Evolutionary conservation across 1,284 basidiomycete species (phyloP).

Genomic region (Violaceomyces palustris): DNA sequence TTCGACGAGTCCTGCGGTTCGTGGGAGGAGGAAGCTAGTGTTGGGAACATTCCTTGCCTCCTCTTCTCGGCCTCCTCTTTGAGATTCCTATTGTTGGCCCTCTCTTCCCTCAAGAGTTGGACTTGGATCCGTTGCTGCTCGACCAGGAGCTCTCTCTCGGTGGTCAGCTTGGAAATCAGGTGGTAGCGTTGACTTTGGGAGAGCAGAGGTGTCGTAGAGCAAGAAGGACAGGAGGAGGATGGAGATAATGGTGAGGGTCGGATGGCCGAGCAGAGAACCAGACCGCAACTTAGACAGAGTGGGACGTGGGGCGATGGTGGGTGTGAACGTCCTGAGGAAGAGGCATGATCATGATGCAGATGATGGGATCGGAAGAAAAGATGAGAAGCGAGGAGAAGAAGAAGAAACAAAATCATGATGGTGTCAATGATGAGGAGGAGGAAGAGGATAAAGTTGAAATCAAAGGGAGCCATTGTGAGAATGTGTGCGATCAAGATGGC

Average conservation of each 20-base stretch:
- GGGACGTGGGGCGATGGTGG: slow-evolving; percentile 18
- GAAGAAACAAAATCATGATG: background rate
- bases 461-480: no score
- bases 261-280: slow-evolving; percentile 21
- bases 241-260: slow-evolving; percentile 18
- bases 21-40: no score
- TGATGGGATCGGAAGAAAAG: no score
- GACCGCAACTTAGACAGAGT: slow-evolving; percentile 25
- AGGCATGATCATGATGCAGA: no score
- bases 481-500: no score
- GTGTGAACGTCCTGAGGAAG: slow-evolving; percentile 7
- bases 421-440: no score
- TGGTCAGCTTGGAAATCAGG: slow-evolving; percentile 14
- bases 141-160: slow-evolving; percentile 13
- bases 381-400: background rate
- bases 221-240: slow-evolving; percentile 14
- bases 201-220: slow-evolving; percentile 14
- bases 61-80: slow-evolving; percentile 12
- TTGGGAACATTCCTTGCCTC: slow-evolving; percentile 14
- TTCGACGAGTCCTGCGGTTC: no score
- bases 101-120: slow-evolving; percentile 15
- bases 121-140: slow-evolving; percentile 28
- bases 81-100: slow-evolving; percentile 4
- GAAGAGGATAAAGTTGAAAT: no score
- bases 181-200: slow-evolving; percentile 12